Evolutionary conservation across 345 rosid genomes (phyloP).

Genomic region (Acer negundo): DNA sequence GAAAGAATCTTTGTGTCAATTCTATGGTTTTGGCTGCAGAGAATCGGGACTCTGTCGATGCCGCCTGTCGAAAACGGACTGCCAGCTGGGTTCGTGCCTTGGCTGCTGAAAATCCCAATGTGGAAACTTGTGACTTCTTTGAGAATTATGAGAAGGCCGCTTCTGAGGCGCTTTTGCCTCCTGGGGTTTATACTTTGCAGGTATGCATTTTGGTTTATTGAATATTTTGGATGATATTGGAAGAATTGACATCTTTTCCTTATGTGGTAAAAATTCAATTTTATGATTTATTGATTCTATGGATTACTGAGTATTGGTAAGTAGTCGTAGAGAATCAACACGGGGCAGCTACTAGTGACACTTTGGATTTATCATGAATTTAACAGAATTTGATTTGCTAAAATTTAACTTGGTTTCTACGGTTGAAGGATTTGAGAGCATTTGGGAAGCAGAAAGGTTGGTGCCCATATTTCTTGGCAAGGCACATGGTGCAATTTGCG

Average conservation of each 20-base stretch:
- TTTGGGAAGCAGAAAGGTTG: slow-evolving; percentile 86
- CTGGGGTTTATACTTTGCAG: slow-evolving; percentile 95
- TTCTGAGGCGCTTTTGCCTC: slow-evolving; percentile 76
- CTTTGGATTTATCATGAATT: background rate
- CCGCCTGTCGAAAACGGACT: slow-evolving; percentile 85
- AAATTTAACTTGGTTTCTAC: background rate
- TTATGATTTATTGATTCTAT: no score
- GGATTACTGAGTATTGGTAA: no score
- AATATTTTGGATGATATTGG: no score
- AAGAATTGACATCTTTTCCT: no score
- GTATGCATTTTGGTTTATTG: slow-evolving; percentile 28
- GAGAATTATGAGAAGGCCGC: slow-evolving; percentile 89
- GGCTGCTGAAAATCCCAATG: slow-evolving; percentile 73
- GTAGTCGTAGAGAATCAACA: no score
- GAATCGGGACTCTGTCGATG: slow-evolving; percentile 97
- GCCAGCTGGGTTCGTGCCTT: slow-evolving; percentile 89
- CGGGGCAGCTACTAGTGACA: no score
- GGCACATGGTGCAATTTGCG: slow-evolving; percentile 95
- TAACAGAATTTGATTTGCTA: background rate
- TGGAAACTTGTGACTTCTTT: slow-evolving; percentile 77
- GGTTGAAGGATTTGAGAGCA: slow-evolving; percentile 70
- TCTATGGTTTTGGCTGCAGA: slow-evolving; percentile 71
- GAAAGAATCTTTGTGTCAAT: slow-evolving; percentile 92
- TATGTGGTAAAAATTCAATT: no score
- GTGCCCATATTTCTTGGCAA: slow-evolving; percentile 93